Conservation (phyloP, 805 yeast genomes). For the Monosporozyma siamensis region DNA sequence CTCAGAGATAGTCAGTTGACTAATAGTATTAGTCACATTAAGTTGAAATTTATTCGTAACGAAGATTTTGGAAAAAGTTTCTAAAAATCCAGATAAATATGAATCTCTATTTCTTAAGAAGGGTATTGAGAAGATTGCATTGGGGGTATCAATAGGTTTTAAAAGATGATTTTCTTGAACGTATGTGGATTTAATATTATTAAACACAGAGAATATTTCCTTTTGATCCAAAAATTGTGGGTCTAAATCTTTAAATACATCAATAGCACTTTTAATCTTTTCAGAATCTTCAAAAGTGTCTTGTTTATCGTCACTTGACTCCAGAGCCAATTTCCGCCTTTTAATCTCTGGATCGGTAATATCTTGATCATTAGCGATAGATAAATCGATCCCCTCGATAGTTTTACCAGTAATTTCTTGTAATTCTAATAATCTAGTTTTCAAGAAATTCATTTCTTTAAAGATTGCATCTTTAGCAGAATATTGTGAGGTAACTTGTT, state of each 20-base stretch:
- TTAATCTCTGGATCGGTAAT: too few relatives aligned
- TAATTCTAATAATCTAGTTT: conserved; percentile 21
- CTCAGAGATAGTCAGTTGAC: conserved; percentile 1
- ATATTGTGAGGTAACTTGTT: conserved; percentile 18
- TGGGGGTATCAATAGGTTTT: conserved; percentile 14
- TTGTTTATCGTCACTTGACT: too few relatives aligned
- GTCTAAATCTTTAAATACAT: conserved; percentile 23
- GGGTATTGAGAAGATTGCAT: conserved; percentile 16
- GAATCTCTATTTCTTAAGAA: conserved; percentile 19
- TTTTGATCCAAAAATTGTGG: conserved; percentile 22
- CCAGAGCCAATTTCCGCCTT: too few relatives aligned
- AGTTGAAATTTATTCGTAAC: background rate
- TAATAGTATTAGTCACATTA: background rate
- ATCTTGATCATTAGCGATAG: background rate
- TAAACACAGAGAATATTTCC: conserved; percentile 16
- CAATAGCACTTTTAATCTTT: conserved; percentile 5
- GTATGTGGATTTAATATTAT: conserved; percentile 4
- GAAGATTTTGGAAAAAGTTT: conserved; percentile 9
- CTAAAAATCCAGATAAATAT: conserved; percentile 16
- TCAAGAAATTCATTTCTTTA: conserved; percentile 24
- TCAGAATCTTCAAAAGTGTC: too few relatives aligned
- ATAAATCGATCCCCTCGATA: conserved; percentile 12
- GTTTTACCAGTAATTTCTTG: conserved; percentile 25
- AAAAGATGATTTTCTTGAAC: conserved; percentile 6
- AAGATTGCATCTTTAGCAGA: conserved; percentile 18